These are phyloP conservation scores for Paramecium biaurelia DNA, from an alignment of 73 alveolate genomes.

Conservation along the genomic window DNA sequence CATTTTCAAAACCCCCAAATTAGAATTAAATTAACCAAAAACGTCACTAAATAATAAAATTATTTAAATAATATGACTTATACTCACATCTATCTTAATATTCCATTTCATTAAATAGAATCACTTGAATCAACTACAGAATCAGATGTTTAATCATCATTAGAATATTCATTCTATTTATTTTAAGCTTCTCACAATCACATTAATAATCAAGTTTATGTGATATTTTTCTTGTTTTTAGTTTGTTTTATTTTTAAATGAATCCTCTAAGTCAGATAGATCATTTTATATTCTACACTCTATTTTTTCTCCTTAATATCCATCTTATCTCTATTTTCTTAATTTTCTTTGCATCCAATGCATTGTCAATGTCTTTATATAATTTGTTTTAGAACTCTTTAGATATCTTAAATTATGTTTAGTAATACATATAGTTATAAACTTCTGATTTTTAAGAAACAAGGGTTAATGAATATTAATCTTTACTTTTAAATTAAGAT, in stretches of 20 bases:
- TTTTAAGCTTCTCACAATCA: neutral
- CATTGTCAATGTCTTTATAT: neutral
- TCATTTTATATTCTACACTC: neutral
- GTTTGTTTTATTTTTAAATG: neutral
- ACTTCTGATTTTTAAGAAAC: neutral
- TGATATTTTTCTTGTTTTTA: neutral
- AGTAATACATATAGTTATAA: neutral
- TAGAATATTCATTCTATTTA: neutral
- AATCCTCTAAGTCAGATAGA: neutral
- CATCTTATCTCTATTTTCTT: neutral
- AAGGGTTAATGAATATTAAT: neutral
- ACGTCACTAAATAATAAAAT: neutral
- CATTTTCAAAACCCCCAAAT: neutral
- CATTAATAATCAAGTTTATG: neutral
- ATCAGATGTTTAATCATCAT: neutral
- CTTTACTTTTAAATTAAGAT: neutral
- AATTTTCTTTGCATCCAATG: neutral
- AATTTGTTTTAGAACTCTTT: neutral
- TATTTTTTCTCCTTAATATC: neutral
- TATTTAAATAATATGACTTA: neutral
- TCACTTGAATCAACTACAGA: neutral
- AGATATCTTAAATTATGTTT: neutral
- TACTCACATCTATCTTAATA: neutral
- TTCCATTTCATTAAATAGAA: neutral
- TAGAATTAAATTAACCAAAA: neutral